phyloP scores from a whole-genome alignment of 1,284 basidiomycete species.

The Tremellales sp. region DNA sequence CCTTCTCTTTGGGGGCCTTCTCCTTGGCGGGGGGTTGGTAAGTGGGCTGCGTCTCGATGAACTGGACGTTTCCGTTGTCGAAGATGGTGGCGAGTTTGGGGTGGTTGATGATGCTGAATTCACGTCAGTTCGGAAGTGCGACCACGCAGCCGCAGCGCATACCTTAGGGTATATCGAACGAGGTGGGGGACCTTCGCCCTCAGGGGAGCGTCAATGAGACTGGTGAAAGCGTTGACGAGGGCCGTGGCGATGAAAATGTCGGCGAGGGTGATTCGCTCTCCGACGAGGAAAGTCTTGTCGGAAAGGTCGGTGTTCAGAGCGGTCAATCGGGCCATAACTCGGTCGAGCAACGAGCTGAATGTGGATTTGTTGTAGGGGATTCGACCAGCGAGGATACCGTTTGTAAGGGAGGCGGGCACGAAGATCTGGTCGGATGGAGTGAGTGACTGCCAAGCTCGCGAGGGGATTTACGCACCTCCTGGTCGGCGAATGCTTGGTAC shows the following conservation, averaged over 20 bases:
- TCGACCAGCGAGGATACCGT: constrained; percentile 48
- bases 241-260: constrained; percentile 69
- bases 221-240: constrained; percentile 53
- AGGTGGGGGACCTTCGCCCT: constrained; percentile 71
- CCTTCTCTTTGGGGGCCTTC: constrained; percentile 49
- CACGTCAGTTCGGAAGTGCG: background rate
- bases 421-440: constrained; percentile 28
- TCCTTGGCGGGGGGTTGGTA: constrained; percentile 71
- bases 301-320: constrained; percentile 70
- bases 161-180: constrained; percentile 65
- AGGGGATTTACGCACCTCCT: constrained; percentile 52
- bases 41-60: constrained; percentile 67
- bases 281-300: constrained; percentile 83
- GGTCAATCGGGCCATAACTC: constrained; percentile 29
- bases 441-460: background rate
- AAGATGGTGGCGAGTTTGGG: constrained; percentile 66
- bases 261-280: constrained; percentile 89
- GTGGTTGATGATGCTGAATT: constrained; percentile 66
- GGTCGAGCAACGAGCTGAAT: constrained; percentile 33
- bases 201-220: constrained; percentile 60
- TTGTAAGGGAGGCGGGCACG: constrained; percentile 45
- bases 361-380: constrained; percentile 61
- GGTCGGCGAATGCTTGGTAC: constrained; percentile 63
- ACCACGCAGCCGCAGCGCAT: too few relatives aligned
- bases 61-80: constrained; percentile 54